A percentile compares a stretch with the other conserved stretches of the same genome.
phyloP scores from a whole-genome alignment of 106 monocot genomes.

The Dactylorhiza incarnata region DNA sequence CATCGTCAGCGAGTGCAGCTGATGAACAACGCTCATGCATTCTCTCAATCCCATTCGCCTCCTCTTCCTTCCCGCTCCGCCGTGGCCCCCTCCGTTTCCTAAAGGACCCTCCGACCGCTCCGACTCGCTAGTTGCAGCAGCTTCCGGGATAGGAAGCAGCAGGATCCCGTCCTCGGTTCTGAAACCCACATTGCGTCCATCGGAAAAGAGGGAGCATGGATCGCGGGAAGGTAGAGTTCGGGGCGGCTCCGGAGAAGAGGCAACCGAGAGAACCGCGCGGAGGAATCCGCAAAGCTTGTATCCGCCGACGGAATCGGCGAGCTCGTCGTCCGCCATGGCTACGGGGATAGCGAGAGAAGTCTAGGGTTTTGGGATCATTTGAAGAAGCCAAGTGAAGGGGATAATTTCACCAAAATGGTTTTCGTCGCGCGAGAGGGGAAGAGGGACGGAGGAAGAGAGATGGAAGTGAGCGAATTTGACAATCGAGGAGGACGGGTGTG shows the following conservation, averaged over 20 bases:
- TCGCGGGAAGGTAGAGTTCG: slow-evolving; percentile 17
- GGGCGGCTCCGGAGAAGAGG: slow-evolving; percentile 4
- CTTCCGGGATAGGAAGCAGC: slow-evolving; percentile 21
- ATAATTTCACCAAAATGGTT: too few species aligned
- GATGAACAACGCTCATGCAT: slow-evolving; percentile 52
- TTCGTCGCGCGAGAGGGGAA: too few species aligned
- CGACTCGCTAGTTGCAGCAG: background rate
- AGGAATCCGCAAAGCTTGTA: slow-evolving; percentile 73
- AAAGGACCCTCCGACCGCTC: background rate
- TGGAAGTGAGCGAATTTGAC: too few species aligned
- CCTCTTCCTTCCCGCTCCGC: slow-evolving; percentile 18
- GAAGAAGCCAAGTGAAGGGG: too few species aligned
- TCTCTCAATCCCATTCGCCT: slow-evolving; percentile 28
- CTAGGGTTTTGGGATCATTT: background rate
- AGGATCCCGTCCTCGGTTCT: slow-evolving; percentile 19
- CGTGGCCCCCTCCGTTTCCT: background rate
- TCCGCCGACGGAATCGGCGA: slow-evolving; percentile 10
- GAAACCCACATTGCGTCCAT: slow-evolving; percentile 31
- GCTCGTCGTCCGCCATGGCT: background rate
- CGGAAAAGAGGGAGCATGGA: slow-evolving; percentile 26
- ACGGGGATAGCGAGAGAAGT: background rate
- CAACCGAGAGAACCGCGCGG: slow-evolving; percentile 28
- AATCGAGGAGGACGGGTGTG: too few species aligned
- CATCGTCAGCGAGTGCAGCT: slow-evolving; percentile 34
- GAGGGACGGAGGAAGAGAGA: too few species aligned